phyloP scores from a whole-genome alignment of 2,329 filamentous ascomycete genomes.

The Calonectria henricotiae region DNA sequence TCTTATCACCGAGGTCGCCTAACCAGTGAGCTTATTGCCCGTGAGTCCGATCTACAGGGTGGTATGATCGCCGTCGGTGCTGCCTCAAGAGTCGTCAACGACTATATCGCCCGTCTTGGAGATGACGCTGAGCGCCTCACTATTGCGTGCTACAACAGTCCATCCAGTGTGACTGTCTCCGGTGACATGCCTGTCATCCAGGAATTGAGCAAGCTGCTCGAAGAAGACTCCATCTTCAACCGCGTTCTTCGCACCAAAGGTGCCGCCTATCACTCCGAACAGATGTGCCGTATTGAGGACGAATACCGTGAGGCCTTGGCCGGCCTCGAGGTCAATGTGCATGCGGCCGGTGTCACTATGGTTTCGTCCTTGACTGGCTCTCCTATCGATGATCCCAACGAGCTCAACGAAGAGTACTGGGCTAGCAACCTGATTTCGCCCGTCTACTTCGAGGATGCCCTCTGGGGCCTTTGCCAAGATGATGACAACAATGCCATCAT shows the following conservation, averaged over 20 bases:
- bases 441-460: constrained; percentile 31
- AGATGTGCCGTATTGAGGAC: constrained; percentile 35
- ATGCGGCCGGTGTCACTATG: constrained; percentile 15
- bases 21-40: constrained; percentile 32
- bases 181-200: constrained; percentile 52
- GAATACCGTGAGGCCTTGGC: constrained; percentile 26
- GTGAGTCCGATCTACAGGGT: constrained; percentile 34
- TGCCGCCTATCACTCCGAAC: constrained; percentile 38
- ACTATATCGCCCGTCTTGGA: constrained; percentile 31
- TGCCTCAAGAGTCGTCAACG: constrained; percentile 25
- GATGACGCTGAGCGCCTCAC: constrained; percentile 23
- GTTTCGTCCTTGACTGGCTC: constrained; percentile 31
- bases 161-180: constrained; percentile 53
- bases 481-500: constrained; percentile 23
- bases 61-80: constrained; percentile 58
- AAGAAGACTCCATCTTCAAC: constrained; percentile 51
- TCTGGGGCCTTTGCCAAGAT: constrained; percentile 20
- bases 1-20: constrained; percentile 50
- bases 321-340: constrained; percentile 12
- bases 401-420: constrained; percentile 33
- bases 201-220: constrained; percentile 45
- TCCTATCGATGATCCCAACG: constrained; percentile 28
- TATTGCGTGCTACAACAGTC: constrained; percentile 54
- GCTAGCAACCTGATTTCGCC: constrained; percentile 28
- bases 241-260: constrained; percentile 42